These are phyloP conservation scores for Lactarius akahatsu DNA, from an alignment of 768 basidiomycete genomes.

Conservation along the genomic window DNA sequence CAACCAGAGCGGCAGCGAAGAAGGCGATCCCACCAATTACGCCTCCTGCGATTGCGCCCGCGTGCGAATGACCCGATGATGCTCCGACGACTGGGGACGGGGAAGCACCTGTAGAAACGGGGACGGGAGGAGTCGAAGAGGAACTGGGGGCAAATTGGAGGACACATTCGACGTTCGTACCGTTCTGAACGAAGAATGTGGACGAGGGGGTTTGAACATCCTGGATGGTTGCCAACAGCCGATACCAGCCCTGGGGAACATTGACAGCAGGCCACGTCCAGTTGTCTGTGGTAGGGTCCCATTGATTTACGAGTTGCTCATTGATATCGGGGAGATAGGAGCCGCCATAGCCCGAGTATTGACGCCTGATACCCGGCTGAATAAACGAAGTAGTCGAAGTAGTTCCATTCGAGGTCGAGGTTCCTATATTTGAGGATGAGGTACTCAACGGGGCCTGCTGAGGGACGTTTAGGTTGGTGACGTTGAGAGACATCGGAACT, in stretches of 20 bases:
- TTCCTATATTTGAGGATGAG: neutral
- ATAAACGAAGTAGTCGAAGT: neutral
- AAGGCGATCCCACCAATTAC: slow-evolving; percentile 49
- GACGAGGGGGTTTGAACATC: slow-evolving; percentile 30
- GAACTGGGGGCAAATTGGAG: slow-evolving; percentile 23
- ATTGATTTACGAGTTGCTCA: slow-evolving; percentile 33
- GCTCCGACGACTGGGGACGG: neutral
- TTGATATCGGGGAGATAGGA: slow-evolving; percentile 28
- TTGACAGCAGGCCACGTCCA: slow-evolving; percentile 50
- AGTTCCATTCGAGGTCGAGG: slow-evolving; percentile 23
- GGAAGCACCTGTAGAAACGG: slow-evolving; percentile 17
- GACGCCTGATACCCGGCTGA: slow-evolving; percentile 1
- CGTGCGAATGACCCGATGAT: slow-evolving; percentile 32
- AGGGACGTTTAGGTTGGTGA: slow-evolving; percentile 41
- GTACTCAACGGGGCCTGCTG: slow-evolving; percentile 29
- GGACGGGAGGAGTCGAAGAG: slow-evolving; percentile 32
- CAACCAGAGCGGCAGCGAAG: slow-evolving; percentile 38
- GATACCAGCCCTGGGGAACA: slow-evolving; percentile 52
- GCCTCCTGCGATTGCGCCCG: slow-evolving; percentile 51
- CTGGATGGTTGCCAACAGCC: slow-evolving; percentile 32
- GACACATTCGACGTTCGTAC: slow-evolving; percentile 41
- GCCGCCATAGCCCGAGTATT: slow-evolving; percentile 16
- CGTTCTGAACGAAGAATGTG: slow-evolving; percentile 40
- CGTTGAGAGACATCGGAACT: slow-evolving; percentile 36
- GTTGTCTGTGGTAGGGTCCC: slow-evolving; percentile 33